Base-by-base conservation (phyloP, 169 alveolate genomes). In the Plasmodium reichenowi region DNA sequence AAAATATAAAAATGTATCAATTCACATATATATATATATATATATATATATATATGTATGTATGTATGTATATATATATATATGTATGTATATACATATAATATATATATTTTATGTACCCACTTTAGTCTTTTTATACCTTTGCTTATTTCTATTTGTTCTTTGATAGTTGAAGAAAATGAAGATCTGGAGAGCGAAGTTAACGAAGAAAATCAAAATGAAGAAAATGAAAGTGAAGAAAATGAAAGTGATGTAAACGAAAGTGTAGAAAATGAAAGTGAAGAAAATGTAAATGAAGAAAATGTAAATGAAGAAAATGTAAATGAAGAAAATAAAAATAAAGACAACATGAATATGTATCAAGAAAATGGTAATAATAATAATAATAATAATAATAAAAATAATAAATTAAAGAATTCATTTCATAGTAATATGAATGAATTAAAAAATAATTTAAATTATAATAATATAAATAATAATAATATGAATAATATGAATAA, bases 1-100 rank as follows among this genome's bases (percentile, higher is more conserved):
- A n/a, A 54, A n/a, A 8, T 54, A 9, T 54, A 20, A 54, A 54
- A 54, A 54, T 54, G 62, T 20, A 54, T 12, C 62, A 54, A 59
- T 59, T 6, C 24, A 59, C 38, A 59, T 59, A 15, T 59, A 15
- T 59, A n/a, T 59, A 59, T 15, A n/a, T n/a, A 59, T 58, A 58
- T 13, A 58, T 58, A 58, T 58, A 5, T 58, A 58, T 58, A 58
- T 58, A 58, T 58, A 58, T 58, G 9, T 58, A 58, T 58, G 9
- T 58, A 58, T 58, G 20, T 58, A 13, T 13, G n/a, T n/a, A n/a
- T n/a, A n/a, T n/a, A n/a, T n/a, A n/a, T n/a, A n/a, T n/a, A n/a
- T n/a, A n/a, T n/a, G n/a, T n/a, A n/a, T n/a, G n/a, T n/a, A n/a
- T n/a, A n/a, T n/a, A n/a, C n/a, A n/a, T n/a, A n/a, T n/a, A n/a